phyloP scores from a whole-genome alignment of 2,329 filamentous ascomycete genomes.

The Leptographium flavum region DNA sequence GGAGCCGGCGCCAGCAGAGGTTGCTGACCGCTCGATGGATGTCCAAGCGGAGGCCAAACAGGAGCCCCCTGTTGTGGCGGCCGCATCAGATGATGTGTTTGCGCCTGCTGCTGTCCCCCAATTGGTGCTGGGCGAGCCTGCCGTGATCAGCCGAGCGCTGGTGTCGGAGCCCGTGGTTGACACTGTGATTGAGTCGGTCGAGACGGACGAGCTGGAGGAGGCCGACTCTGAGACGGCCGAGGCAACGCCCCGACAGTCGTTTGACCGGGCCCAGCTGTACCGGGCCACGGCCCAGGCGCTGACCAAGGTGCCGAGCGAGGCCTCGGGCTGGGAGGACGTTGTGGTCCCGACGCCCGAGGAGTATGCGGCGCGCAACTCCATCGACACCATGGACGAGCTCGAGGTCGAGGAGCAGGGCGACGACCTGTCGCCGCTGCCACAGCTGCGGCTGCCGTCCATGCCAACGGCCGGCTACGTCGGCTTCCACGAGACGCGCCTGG shows the following conservation, averaged over 20 bases:
- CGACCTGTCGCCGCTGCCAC: neutral
- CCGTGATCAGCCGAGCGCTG: no score
- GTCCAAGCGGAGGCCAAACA: neutral
- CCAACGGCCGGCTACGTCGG: conserved; percentile 18
- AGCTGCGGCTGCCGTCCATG: neutral
- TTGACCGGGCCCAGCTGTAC: neutral
- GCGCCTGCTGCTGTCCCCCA: no score
- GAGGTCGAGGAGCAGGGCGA: neutral
- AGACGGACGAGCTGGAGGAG: no score
- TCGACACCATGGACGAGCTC: neutral
- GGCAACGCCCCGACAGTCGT: neutral
- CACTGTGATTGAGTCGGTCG: no score
- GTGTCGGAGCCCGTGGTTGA: no score
- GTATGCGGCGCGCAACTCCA: conserved; percentile 1
- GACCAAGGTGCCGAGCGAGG: neutral
- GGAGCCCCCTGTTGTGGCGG: no score
- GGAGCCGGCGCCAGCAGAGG: neutral
- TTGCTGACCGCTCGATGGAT: neutral
- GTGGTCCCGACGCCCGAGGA: neutral
- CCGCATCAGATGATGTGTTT: no score
- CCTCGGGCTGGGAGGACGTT: conserved; percentile 12
- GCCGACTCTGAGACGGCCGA: no score
- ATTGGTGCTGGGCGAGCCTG: no score
- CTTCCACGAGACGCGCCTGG: conserved; percentile 15
- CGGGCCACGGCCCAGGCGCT: neutral